These are phyloP conservation scores for Parietichytrium sp. DNA, from an alignment of 108 stramenopile genomes.

Conservation along the genomic window DNA sequence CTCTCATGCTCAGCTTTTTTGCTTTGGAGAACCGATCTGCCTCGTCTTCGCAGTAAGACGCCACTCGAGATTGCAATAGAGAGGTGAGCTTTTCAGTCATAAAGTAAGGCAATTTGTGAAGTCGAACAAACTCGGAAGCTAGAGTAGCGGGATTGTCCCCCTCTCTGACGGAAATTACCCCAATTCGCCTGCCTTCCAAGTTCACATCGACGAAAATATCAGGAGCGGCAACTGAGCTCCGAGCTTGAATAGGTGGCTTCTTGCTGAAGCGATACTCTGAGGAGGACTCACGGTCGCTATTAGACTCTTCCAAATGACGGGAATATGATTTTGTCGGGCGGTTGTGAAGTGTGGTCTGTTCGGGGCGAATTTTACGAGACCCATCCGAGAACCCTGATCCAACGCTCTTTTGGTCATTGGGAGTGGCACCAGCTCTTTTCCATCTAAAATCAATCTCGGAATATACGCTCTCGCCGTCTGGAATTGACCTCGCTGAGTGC, in stretches of 20 bases:
- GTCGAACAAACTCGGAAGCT: neutral
- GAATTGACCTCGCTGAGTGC: too few species aligned
- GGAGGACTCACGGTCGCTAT: too few species aligned
- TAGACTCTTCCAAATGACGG: neutral
- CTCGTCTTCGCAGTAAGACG: neutral
- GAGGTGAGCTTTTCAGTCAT: neutral
- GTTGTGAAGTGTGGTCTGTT: slow-evolving; percentile 7
- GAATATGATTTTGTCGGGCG: neutral
- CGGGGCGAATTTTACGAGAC: neutral
- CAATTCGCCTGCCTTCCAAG: slow-evolving; percentile 21
- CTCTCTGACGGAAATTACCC: neutral
- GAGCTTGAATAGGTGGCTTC: too few species aligned
- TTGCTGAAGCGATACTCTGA: too few species aligned
- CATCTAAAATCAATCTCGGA: too few species aligned
- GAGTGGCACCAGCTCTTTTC: too few species aligned
- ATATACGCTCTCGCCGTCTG: too few species aligned
- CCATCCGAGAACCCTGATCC: neutral
- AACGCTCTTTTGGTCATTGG: neutral
- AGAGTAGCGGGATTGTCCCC: neutral
- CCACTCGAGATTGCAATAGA: neutral
- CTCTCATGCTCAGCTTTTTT: too few species aligned
- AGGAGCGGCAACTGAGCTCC: neutral
- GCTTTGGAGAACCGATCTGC: neutral
- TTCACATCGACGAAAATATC: slow-evolving; percentile 30
- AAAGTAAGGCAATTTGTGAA: neutral